phyloP scores from a whole-genome alignment of 176 grass and related monocot species.

The Carex cristatella region DNA sequence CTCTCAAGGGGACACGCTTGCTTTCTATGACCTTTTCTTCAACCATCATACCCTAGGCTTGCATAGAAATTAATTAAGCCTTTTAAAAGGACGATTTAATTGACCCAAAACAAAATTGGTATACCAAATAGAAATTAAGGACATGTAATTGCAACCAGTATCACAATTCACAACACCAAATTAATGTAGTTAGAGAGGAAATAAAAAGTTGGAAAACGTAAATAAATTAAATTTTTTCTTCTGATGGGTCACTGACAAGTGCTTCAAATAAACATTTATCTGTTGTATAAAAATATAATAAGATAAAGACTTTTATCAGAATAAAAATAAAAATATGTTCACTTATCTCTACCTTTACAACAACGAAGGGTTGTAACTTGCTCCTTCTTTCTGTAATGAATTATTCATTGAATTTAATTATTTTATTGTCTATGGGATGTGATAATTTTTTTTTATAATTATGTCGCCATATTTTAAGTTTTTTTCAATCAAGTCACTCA shows the following conservation, averaged over 20 bases:
- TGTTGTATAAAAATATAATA: background rate
- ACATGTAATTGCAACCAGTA: background rate
- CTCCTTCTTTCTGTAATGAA: background rate
- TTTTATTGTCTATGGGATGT: background rate
- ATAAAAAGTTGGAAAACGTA: background rate
- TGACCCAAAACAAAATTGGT: conserved; percentile 2
- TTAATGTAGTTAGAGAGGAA: background rate
- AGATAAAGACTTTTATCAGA: background rate
- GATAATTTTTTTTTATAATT: background rate
- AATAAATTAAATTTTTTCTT: background rate
- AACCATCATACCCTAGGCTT: background rate
- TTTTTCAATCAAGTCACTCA: background rate
- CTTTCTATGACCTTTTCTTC: background rate
- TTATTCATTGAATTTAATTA: background rate
- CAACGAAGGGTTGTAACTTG: background rate
- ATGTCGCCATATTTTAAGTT: background rate
- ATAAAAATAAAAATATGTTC: too few species aligned
- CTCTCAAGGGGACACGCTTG: background rate
- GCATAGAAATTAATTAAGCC: background rate
- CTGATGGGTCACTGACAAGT: background rate
- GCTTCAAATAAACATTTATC: background rate
- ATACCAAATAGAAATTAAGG: background rate
- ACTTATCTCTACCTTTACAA: background rate
- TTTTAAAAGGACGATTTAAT: background rate
- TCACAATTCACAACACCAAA: background rate